Evolutionary conservation across 371 early-diverging fungal genomes (phyloP), one percentile per base, ranked within the genome.

Genomic region (Basidiobolus meristosporus): DNA sequence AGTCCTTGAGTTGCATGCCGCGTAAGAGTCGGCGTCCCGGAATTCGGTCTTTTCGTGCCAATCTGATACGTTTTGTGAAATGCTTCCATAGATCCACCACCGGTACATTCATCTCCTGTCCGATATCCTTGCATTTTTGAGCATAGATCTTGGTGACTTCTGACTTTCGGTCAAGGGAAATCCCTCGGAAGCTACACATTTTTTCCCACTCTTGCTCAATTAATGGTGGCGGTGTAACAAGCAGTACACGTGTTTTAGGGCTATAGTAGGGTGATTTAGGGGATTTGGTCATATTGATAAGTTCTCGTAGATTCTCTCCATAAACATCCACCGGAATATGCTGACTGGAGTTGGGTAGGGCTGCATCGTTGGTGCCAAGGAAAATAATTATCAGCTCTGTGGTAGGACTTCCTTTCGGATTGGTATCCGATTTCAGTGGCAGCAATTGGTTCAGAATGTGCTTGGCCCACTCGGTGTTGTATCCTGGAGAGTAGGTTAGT

Each of bases 301-400:
- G 62, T 1, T 44, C 39, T 21, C 44, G 48, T 3, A 82, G 39
- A 41, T 87, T 85, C 0, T 40, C 19, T 15, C 51, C 55, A 49
- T 65, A 90, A 7, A 63, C 55, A 0, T 52, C 57, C 15, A 87
- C 33, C 0, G 80, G 65, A 0, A 87, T 81, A 43, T 74, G 74
- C 28, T 79, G 80, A 7, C 42, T 34, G 0, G 62, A 48, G 17
- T 51, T 51, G 9, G 60, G 53, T 4, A 70, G 36, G 2, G 70
- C 62, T 0, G 83, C 73, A 49, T 90, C 90, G 53, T 90, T 90
- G 32, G 88, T 77, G 5, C 90, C 90, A 29, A 82, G 64, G 38
- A 83, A 77, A 11, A 90, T 62, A 16, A 70, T 74, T 39, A 82
- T 51, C 20, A 88, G 59, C 4, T 50, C 50, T 31, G 77, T 54